Base-by-base conservation (phyloP, 225 moss, liverwort and hornwort genomes). In the Physcomitrellopsis africana region DNA sequence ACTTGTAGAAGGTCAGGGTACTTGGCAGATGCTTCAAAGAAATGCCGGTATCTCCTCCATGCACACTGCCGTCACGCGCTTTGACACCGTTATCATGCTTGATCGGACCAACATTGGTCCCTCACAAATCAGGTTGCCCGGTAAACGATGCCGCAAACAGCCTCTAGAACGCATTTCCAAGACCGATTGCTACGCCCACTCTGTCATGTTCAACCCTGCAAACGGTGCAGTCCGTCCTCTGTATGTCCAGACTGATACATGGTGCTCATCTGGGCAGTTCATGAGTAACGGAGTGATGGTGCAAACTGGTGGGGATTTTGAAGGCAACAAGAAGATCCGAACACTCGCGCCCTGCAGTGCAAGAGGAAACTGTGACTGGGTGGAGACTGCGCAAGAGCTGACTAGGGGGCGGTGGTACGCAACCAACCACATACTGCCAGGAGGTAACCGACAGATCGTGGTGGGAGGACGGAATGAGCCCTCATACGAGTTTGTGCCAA, bases 401-500 rank as follows among this genome's bases (percentile, higher is more conserved):
- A n/a, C 62, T 2, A n/a, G 17, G 2, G 63, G 49, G 2, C 62
- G 73, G 0, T 74, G 73, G 73, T 74, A 74, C 10, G 8, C 73
- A 3, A 20, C 73, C n/a, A 74, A 74, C 19, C 73, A 74, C 46
- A 60, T 74, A 3, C 63, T 74, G 1, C 73, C 73, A 14, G 42
- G 46, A 16, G 73, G 73, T 3, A 43, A 19, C 2, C 63, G 63
- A 9, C 73, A 74, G 73, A 74, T 74, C 43, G 51, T 74, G 8
- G 73, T 74, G 6, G 73, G 73, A 15, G 73, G 73, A 10, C 73
- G 73, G 7, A 20, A n/a, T 15, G 18, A 24, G 7, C 60, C 60
- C 10, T 49, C 73, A 10, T 74, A 63, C 7, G 73, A 74, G 7
- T 74, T 74, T 15, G 62, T 74, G 49, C 73, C 73, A 11, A 72